Percentiles rank a stretch among this genome's conserved stretches.
These are phyloP conservation scores for Actinomortierella wolfii DNA, from an alignment of 371 early-diverging fungal genomes.

Conservation along the genomic window DNA sequence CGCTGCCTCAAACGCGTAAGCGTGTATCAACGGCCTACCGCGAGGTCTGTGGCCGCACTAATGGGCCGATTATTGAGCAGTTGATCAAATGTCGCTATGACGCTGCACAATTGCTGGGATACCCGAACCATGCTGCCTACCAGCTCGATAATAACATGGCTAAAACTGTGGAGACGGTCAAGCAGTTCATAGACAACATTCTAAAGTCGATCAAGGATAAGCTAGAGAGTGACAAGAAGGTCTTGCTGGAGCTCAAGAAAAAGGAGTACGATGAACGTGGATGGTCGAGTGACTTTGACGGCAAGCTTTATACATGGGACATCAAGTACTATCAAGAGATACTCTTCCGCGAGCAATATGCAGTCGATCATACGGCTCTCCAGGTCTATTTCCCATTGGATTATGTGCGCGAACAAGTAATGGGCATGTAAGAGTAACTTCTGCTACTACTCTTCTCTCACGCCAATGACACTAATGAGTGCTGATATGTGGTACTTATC, in stretches of 20 bases:
- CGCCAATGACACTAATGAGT: not conserved
- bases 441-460: no score
- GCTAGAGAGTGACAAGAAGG: conserved; percentile 62
- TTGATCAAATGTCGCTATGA: conserved; percentile 39
- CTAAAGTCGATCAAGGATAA: conserved; percentile 55
- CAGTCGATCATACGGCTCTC: conserved; percentile 78
- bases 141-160: conserved; percentile 87
- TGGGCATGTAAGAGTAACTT: conserved; percentile 29
- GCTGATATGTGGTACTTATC: no score
- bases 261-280: conserved; percentile 49
- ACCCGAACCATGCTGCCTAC: conserved; percentile 74
- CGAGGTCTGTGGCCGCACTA: conserved; percentile 28
- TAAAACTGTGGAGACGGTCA: conserved; percentile 70
- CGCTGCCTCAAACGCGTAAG: conserved; percentile 24
- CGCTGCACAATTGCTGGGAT: conserved; percentile 68
- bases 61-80: conserved; percentile 30
- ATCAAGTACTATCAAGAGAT: conserved; percentile 74
- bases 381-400: conserved; percentile 80
- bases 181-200: conserved; percentile 73
- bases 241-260: conserved; percentile 46
- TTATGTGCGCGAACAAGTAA: conserved; percentile 54
- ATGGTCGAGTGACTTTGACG: conserved; percentile 54
- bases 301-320: conserved; percentile 74
- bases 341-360: conserved; percentile 70
- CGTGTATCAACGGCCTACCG: conserved; percentile 26